A percentile compares a stretch with the other conserved stretches of the same genome.
phyloP scores from a whole-genome alignment of 805 yeast species.

The Candida yuanshanica region DNA sequence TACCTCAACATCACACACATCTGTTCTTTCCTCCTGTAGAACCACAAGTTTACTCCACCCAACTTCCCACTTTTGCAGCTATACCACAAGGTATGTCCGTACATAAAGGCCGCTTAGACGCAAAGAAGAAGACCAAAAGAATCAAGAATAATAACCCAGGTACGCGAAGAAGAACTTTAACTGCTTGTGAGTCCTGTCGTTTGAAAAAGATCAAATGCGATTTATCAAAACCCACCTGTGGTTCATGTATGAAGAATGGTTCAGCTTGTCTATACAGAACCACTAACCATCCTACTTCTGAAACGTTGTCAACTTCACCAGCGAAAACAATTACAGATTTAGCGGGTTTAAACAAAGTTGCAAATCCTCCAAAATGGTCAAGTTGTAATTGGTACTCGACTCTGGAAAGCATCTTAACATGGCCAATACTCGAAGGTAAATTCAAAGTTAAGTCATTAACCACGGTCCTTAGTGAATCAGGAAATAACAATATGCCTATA shows the following conservation, averaged over 20 bases:
- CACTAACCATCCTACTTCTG: neutral
- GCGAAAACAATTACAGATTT: conserved; percentile 1
- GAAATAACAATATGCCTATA: conserved; percentile 7
- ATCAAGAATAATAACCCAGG: conserved; percentile 2
- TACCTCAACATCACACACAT: conserved; percentile 4
- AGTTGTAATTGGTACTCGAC: conserved; percentile 19
- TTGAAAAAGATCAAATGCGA: conserved; percentile 44
- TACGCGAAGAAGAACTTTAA: conserved; percentile 14
- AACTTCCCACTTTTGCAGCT: neutral
- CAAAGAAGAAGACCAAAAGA: neutral
- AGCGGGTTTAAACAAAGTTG: conserved; percentile 4
- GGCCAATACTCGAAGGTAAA: conserved; percentile 16
- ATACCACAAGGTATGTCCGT: neutral
- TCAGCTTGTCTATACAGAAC: conserved; percentile 15
- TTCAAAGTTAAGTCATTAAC: conserved; percentile 9
- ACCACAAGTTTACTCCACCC: neutral
- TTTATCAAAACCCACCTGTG: conserved; percentile 39
- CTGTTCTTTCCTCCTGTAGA: neutral
- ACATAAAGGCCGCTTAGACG: neutral
- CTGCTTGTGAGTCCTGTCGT: conserved; percentile 38
- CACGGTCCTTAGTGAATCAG: conserved; percentile 7
- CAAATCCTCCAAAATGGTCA: conserved; percentile 13
- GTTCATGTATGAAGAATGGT: conserved; percentile 28
- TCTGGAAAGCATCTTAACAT: conserved; percentile 14
- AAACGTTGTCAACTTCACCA: neutral